Conservation (phyloP, 306 rosid genomes). For the Parietaria judaica region DNA sequence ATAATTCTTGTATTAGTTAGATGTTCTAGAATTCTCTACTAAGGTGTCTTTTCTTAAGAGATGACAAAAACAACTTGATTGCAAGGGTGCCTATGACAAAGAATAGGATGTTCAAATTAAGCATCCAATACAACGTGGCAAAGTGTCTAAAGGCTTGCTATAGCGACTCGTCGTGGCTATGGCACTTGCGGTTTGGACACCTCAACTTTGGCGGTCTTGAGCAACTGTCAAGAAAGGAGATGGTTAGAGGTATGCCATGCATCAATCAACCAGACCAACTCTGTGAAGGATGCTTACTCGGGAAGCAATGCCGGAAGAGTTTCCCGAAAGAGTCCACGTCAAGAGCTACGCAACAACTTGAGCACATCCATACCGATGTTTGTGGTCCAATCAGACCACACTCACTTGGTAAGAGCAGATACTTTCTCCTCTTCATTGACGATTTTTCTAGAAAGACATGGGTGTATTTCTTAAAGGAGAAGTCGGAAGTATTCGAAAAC, state of each 20-base stretch:
- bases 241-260: background rate
- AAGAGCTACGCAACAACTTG: background rate
- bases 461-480: background rate
- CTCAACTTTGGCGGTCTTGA: background rate
- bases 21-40: too few species aligned
- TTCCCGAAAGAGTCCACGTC: background rate
- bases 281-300: background rate
- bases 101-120: background rate
- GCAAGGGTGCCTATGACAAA: background rate
- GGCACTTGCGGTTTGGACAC: background rate
- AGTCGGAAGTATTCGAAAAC: background rate
- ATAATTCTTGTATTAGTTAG: too few species aligned
- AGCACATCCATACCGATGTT: background rate
- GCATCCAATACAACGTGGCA: background rate
- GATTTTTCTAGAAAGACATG: slow-evolving; percentile 1
- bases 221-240: background rate
- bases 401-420: background rate
- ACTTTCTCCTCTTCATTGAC: background rate
- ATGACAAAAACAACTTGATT: background rate
- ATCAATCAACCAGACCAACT: background rate
- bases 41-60: background rate
- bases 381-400: background rate
- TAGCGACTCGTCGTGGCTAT: background rate
- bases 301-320: background rate
- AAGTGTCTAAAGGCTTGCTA: background rate